Evolutionary conservation across 1,284 basidiomycete genomes (phyloP), one percentile per base, ranked within the genome.

Genomic region (Rhodofomes roseus): DNA sequence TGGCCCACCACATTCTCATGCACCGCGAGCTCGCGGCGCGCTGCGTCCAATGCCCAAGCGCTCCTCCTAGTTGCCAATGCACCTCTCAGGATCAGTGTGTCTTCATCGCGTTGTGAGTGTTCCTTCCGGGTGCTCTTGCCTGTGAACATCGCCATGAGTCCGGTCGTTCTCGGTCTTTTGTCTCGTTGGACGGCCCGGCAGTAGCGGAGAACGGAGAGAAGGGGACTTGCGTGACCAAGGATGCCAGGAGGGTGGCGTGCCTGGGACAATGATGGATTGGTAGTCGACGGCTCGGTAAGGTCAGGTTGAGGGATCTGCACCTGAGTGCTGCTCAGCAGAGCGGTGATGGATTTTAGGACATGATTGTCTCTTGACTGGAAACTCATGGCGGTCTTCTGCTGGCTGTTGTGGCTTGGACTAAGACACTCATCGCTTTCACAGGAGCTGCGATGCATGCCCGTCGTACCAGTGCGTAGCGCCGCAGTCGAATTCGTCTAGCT

Each of bases 361-460:
- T n/a, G n/a, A n/a, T n/a, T n/a, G n/a, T n/a, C n/a, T n/a, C n/a
- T n/a, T n/a, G n/a, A n/a, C n/a, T n/a, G n/a, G n/a, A n/a, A n/a
- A 23, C 25, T 29, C 25, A 8, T 48, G 46, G 46, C 27, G 25
- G 18, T n/a, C 25, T 48, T 48, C 14, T 4, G 14, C 14, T 14
- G 46, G 25, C 22, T 29, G 11, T 2, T 48, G 46, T 1, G 4
- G 25, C 1, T n/a, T 27, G 11, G 43, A 44, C 8, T 14, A 3
- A 3, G 23, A 27, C 29, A 25, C 46, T 48, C 46, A 48, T 29
- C 14, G 16, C 18, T 6, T 29, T n/a, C 25, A 48, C 37, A 91
- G 89, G 75, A 77, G 76, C 59, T 90, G 89, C 66, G 66, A 69
- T 52, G 73, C 75, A 1, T 91, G 89, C 66, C 70, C 78, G 23